Evolutionary conservation across 176 grass and related monocot genomes (phyloP), one percentile per base, ranked within the genome.

Genomic region (Areca catechu): DNA sequence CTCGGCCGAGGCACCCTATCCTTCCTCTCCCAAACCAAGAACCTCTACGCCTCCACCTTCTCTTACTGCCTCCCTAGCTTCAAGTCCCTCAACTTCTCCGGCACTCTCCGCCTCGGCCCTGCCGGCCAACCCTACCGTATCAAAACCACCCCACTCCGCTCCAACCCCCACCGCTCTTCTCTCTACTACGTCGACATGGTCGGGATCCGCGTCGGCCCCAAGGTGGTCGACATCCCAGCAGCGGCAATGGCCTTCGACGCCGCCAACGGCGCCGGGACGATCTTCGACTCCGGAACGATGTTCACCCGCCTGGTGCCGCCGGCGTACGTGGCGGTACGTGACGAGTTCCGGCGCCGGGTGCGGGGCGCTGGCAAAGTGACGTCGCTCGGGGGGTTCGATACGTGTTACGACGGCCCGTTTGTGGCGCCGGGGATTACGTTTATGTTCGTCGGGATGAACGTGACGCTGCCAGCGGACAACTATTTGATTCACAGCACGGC

Each of bases 1-100:
- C 71, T 96, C 0, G 86, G 86, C 28, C 77, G 86, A 4, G 92
- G 92, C 0, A 74, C 86, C 56, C 79, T 90, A 83, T 80, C 86
- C 0, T 65, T 97, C 30, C 60, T 97, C 0, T 73, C 86, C 19
- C 92, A 97, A 59, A 67, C 81, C 16, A 80, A 80, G 0, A 57
- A 24, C 17, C 14, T 62, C 56, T 97, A 97, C 78, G 25, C 24
- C 6, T 86, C 83, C 16, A 78, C 90, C 50, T 97, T 97, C 84
- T 97, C 92, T 20, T 96, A 96, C 77, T 96, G 86, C 81, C 75
- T 96, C 1, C 92, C 92, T 0, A 96, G 86, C 77, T 96, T 85
- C 75, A 90, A 74, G 68, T 96, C 86, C 4, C 90, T 80, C 77
- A 90, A 90, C 75, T 96, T 91, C 80, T 96, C 92, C 4, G 92